phyloP scores from a whole-genome alignment of 345 rosid genomes.

The Eucalyptus coolabah region DNA sequence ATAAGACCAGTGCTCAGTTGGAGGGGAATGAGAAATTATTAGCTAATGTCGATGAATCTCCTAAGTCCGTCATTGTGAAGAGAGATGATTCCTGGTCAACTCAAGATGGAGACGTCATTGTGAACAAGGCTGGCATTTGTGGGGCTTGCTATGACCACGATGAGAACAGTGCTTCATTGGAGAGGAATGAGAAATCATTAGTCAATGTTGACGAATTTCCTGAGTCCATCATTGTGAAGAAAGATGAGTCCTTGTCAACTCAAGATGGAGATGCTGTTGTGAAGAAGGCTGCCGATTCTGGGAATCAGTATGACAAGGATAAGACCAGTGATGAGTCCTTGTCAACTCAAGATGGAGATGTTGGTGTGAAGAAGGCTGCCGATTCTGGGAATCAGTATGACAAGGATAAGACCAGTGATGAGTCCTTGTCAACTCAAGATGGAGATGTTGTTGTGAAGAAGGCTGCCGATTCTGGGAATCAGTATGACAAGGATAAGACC shows the following conservation, averaged over 20 bases:
- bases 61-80: neutral
- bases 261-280: neutral
- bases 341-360: neutral
- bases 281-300: neutral
- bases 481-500: neutral
- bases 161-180: neutral
- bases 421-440: neutral
- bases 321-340: neutral
- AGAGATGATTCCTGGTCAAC: slow-evolving; percentile 56
- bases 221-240: neutral
- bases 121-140: neutral
- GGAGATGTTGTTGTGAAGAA: neutral
- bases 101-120: slow-evolving; percentile 18
- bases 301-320: neutral
- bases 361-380: neutral
- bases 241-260: neutral
- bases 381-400: neutral
- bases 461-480: neutral
- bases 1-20: neutral
- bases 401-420: neutral
- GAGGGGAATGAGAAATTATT: neutral
- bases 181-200: neutral
- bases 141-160: neutral
- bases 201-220: neutral
- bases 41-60: neutral